Base-by-base conservation (phyloP, 495 filamentous ascomycete genomes). In the Penicillium riverlandense region DNA sequence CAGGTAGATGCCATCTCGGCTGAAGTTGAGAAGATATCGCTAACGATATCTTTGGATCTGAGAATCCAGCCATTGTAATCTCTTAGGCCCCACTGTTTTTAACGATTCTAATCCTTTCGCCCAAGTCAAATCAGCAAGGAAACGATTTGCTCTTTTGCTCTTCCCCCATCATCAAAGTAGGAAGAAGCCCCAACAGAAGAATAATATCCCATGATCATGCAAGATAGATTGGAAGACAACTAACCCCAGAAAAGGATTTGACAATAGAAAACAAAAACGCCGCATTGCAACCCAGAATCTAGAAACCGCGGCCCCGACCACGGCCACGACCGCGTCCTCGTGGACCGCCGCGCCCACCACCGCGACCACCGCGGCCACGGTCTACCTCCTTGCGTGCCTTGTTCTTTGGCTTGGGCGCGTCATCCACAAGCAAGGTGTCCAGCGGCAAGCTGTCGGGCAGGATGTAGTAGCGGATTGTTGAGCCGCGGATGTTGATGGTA, bases 401-500 rank as follows among this genome's bases (percentile, higher is more conserved):
- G 68, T 98, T 97, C 82, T 97, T 97, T 39, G 92, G 91, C 72
- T 98, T 98, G 29, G 90, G 88, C 41, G 88, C 82, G 64, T 98
- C 92, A 57, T 98, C 92, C 45, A 98, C 88, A 11, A 98, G 73
- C 29, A 98, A 77, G 11, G 90, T 94, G 61, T 98, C 92, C 37
- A 98, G 77, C 12, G 90, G 92, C 43, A 98, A 77, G 38, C 84
- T 90, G 67, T 98, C 92, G 29, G 92, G 92, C 5, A 97, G 82
- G 57, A 96, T 92, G 63, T 84, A 88, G 66, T 96, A 95, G 49
- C 91, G 79, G 55, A 97, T 91, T 1, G 88, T 94, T 33, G 84
- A 87, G 51, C 91, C 91, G 43, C 91, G 88, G 52, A 98, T 82
- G 69, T 91, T 96, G 75, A 98, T 94, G n/a, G 87, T 86, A 55